phyloP scores from a whole-genome alignment of 306 rosid species.

The Lathyrus tuberosus region DNA sequence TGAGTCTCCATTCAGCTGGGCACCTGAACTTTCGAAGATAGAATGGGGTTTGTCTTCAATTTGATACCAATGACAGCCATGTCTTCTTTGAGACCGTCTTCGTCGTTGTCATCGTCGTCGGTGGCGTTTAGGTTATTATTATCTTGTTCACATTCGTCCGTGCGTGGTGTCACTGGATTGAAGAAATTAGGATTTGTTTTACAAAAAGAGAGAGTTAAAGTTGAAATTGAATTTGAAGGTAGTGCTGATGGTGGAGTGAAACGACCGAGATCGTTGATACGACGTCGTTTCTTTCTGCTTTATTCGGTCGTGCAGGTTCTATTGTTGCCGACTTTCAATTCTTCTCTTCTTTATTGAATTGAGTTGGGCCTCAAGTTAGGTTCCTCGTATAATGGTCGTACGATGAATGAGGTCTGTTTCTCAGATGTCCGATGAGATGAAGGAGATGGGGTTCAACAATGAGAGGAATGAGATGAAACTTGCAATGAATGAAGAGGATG shows the following conservation, averaged over 20 bases:
- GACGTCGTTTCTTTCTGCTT: background rate
- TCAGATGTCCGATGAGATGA: too few relatives aligned
- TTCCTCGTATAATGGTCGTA: too few relatives aligned
- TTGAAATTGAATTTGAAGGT: background rate
- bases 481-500: too few relatives aligned
- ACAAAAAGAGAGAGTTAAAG: background rate
- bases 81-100: constrained; percentile 54
- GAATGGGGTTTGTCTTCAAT: too few relatives aligned
- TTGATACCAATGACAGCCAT: constrained; percentile 69
- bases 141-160: constrained; percentile 37
- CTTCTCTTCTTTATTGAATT: too few relatives aligned
- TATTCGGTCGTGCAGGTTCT: background rate
- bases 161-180: constrained; percentile 49
- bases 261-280: background rate
- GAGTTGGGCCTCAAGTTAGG: too few relatives aligned
- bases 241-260: background rate
- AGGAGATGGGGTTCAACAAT: too few relatives aligned
- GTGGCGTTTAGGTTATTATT: constrained; percentile 33
- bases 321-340: background rate
- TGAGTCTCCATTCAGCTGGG: constrained; percentile 54
- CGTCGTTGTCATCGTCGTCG: constrained; percentile 47
- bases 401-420: too few relatives aligned
- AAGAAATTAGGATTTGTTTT: background rate
- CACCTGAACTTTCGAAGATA: constrained; percentile 49
- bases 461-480: too few relatives aligned